Percentiles rank a stretch among this genome's conserved stretches.
Conservation (phyloP, 331 rosid species). For the Telfairia occidentalis region DNA sequence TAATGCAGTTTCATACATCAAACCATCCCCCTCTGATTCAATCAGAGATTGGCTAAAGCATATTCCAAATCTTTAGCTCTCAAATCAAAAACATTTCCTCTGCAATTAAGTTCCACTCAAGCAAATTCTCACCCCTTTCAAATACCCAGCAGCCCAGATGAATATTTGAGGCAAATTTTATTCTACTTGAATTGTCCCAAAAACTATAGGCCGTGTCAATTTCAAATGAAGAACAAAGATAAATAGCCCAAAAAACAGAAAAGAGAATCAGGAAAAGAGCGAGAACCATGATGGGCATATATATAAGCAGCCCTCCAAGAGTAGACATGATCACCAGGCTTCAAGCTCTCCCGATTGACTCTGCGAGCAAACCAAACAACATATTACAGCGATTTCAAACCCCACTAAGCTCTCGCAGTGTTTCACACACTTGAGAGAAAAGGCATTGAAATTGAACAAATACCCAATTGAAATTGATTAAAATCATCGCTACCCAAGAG, state of each 20-base stretch:
- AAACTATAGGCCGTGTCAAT: not conserved
- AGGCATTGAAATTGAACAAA: not conserved
- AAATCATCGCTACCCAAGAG: not conserved
- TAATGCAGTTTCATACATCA: not conserved
- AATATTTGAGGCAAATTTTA: not conserved
- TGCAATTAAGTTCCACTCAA: not conserved
- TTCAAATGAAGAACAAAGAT: not conserved
- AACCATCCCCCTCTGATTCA: not conserved
- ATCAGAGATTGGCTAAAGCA: not conserved
- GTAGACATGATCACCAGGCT: conserved; percentile 90
- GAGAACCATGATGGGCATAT: conserved; percentile 88
- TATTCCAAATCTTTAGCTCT: not conserved
- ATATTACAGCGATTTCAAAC: no score
- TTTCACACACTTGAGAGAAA: not conserved
- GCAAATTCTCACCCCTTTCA: not conserved
- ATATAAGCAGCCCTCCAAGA: conserved; percentile 85
- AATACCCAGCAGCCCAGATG: not conserved
- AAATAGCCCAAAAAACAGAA: not conserved
- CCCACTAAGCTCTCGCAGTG: no score
- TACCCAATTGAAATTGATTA: not conserved
- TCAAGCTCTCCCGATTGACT: conserved; percentile 43
- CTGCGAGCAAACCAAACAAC: conserved; percentile 27
- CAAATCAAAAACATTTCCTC: not conserved
- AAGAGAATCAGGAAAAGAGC: not conserved
- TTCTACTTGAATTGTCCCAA: not conserved